Conservation (phyloP, 495 filamentous ascomycete genomes). For the Tuber borchii region DNA sequence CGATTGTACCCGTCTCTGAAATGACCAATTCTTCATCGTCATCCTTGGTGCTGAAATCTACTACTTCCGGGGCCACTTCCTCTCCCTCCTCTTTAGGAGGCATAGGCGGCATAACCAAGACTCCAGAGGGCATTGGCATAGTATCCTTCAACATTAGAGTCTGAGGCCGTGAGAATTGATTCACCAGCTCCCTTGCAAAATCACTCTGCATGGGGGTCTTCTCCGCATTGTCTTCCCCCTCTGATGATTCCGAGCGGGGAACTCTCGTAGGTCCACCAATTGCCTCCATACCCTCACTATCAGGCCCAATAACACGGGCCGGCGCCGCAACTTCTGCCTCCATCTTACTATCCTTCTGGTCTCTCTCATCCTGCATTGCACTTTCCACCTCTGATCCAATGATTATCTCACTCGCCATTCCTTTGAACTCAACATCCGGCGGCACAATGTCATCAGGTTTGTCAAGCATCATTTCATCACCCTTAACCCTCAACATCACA, state of each 20-base stretch:
- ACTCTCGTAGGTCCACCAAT: conserved; percentile 36
- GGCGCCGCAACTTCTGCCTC: conserved; percentile 24
- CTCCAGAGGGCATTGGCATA: conserved; percentile 39
- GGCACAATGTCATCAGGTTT: neutral
- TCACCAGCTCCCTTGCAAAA: conserved; percentile 34
- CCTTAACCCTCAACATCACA: neutral
- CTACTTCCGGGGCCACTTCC: conserved; percentile 38
- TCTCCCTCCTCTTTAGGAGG: conserved; percentile 35
- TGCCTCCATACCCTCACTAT: conserved; percentile 39
- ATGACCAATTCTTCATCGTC: conserved; percentile 25
- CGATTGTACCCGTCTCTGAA: neutral
- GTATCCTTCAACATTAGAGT: conserved; percentile 41
- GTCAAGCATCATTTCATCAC: neutral
- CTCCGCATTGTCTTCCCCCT: conserved; percentile 20
- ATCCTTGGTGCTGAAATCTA: conserved; percentile 37
- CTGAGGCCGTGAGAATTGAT: conserved; percentile 39
- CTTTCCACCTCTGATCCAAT: neutral
- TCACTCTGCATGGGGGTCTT: conserved; percentile 34
- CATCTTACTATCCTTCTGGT: neutral
- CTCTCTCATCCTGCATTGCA: neutral
- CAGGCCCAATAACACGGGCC: conserved; percentile 33
- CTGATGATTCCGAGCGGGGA: conserved; percentile 23
- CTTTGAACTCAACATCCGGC: neutral
- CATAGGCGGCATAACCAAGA: conserved; percentile 38
- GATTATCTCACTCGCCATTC: neutral